Percentiles rank a stretch among this genome's conserved stretches.
Conservation (phyloP, 2,329 filamentous ascomycete species). For the Tricladium varicosporioides region DNA sequence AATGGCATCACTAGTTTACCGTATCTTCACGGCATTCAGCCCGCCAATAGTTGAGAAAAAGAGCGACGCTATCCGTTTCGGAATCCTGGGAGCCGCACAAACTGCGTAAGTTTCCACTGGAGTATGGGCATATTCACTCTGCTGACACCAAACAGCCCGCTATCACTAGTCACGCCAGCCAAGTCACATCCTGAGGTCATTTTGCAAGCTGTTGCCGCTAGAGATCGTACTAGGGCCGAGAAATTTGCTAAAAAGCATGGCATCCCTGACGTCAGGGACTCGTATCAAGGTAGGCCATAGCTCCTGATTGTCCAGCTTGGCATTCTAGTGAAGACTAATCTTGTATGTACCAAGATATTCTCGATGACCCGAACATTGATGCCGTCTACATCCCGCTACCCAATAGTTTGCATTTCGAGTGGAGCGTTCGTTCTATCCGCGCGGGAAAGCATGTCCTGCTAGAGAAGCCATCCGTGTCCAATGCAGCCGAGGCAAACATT, state of each 20-base stretch:
- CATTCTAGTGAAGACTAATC: neutral
- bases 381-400: constrained; percentile 51
- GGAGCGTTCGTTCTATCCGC: constrained; percentile 48
- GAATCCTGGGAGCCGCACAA: constrained; percentile 15
- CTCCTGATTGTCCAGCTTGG: neutral
- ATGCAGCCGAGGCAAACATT: constrained; percentile 41
- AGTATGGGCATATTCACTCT: neutral
- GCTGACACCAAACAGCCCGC: constrained; percentile 30
- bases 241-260: constrained; percentile 48
- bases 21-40: constrained; percentile 7
- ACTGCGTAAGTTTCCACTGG: constrained; percentile 12
- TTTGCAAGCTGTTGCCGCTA: constrained; percentile 49
- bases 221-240: constrained; percentile 44
- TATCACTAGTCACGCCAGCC: constrained; percentile 45
- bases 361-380: constrained; percentile 43
- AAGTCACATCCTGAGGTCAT: constrained; percentile 51
- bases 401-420: constrained; percentile 42
- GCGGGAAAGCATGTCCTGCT: constrained; percentile 57
- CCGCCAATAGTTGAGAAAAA: constrained; percentile 4
- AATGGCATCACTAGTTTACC: constrained; percentile 10
- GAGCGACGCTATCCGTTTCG: constrained; percentile 11
- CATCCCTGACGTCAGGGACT: constrained; percentile 47
- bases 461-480: constrained; percentile 53
- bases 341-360: constrained; percentile 25
- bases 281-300: constrained; percentile 45